phyloP scores from a whole-genome alignment of 768 basidiomycete species.

The Agaricus bisporus region DNA sequence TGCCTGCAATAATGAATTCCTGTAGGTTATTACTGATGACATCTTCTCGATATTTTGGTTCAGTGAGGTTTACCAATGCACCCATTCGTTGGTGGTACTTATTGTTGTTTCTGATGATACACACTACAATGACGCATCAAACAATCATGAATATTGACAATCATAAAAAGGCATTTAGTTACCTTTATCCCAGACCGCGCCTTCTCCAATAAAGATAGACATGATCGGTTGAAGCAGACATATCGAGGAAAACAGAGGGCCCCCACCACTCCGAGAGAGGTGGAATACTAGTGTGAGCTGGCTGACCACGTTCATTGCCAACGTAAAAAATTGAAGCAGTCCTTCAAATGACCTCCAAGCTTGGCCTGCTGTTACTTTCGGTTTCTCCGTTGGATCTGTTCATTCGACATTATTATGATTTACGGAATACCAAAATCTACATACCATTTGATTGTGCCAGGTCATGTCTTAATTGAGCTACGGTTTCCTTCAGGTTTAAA shows the following conservation, averaged over 20 bases:
- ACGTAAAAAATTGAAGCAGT: not conserved
- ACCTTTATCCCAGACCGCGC: slow-evolving; percentile 8
- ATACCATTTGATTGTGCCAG: slow-evolving; percentile 7
- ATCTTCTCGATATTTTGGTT: slow-evolving; percentile 26
- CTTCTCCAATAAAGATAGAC: not conserved
- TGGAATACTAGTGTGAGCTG: slow-evolving; percentile 6
- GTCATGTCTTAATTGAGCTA: not conserved
- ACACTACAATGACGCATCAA: not conserved
- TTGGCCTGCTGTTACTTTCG: not conserved
- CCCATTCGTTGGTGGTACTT: slow-evolving; percentile 22
- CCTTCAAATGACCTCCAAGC: not conserved
- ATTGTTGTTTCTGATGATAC: slow-evolving; percentile 16
- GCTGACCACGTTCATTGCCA: not conserved
- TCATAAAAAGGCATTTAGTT: too few species aligned
- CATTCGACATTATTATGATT: not conserved
- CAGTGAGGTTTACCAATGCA: slow-evolving; percentile 23
- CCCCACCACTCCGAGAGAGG: not conserved
- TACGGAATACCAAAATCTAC: not conserved
- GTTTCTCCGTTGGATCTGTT: slow-evolving; percentile 1
- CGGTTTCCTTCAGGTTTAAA: not conserved
- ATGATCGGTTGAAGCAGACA: slow-evolving; percentile 3
- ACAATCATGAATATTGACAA: too few species aligned
- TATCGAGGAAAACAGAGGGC: slow-evolving; percentile 1
- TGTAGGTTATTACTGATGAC: slow-evolving; percentile 30
- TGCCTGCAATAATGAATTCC: slow-evolving; percentile 26